Evolutionary conservation across 2,329 filamentous ascomycete species (phyloP).

Genomic region (Dactylellina sp.): DNA sequence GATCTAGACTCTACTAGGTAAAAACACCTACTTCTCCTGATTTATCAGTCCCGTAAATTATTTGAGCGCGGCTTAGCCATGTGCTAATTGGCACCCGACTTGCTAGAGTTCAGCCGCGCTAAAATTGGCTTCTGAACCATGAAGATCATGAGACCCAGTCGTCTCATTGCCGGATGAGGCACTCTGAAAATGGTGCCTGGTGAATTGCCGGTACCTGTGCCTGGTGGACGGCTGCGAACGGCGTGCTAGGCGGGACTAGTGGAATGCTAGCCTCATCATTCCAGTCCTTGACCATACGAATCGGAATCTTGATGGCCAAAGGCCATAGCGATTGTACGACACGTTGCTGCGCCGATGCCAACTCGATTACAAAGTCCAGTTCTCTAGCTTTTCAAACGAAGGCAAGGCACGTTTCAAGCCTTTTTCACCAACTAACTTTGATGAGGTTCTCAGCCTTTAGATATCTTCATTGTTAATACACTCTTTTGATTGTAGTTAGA

Average conservation of each 20-base stretch:
- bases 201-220: constrained; percentile 35
- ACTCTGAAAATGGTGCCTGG: constrained; percentile 14
- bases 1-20: constrained; percentile 10
- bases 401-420: constrained; percentile 15
- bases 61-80: not conserved
- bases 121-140: constrained; percentile 22
- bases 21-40: not conserved
- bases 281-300: constrained; percentile 41
- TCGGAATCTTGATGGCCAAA: constrained; percentile 15
- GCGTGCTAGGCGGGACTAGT: constrained; percentile 30
- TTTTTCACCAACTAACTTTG: not conserved
- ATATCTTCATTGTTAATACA: constrained; percentile 20
- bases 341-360: constrained; percentile 22
- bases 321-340: constrained; percentile 22
- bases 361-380: constrained; percentile 19
- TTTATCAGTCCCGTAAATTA: constrained; percentile 1
- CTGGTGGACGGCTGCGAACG: constrained; percentile 45
- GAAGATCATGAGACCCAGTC: constrained; percentile 19
- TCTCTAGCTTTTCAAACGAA: constrained; percentile 18
- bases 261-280: constrained; percentile 55
- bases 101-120: not conserved
- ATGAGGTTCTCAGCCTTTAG: not conserved
- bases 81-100: constrained; percentile 18
- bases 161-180: constrained; percentile 13
- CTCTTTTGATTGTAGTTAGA: constrained; percentile 3